Base-by-base conservation (phyloP, 2,329 filamentous ascomycete genomes). In the Sarocladium oryzae region DNA sequence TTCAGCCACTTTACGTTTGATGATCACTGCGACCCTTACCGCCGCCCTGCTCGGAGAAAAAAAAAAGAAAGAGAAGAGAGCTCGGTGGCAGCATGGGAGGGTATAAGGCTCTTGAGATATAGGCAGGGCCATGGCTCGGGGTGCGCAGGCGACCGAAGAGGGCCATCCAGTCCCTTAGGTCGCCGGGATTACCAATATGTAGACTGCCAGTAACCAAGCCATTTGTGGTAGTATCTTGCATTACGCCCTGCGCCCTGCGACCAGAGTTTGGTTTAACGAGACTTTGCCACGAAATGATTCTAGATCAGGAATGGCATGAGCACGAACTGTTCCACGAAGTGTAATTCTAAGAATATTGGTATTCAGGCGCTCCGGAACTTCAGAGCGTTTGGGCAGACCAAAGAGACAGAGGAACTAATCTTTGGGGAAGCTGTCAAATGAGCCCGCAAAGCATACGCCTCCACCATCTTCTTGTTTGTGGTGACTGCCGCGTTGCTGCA, bases 401-500 rank as follows among this genome's bases (percentile, higher is more conserved):
- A 37, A 15, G 35, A 8, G 16, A 6, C 6, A 7, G 16, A 37
- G 35, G 35, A 18, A 18, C n/a, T n/a, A n/a, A 10, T 18, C n/a
- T 37, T 37, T 8, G 35, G n/a, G 10, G 35, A 32, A 32, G 4
- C 37, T 9, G 4, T 48, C 28, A 48, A 13, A 33, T 20, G 43
- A 48, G 43, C 10, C 52, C 52, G 23, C 52, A 53, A 38, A 53
- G 50, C 33, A 51, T 50, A 36, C 52, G 37, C 52, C 52, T 53
- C 52, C 52, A 53, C 49, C 49, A 40, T 30, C 32, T 24, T 5
- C 7, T 8, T 7, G 33, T 23, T 20, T 32, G 21, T 38, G 24
- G 16, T 28, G n/a, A 40, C 50, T 26, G 50, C 30, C 40, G 45
- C 24, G 32, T 38, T n/a, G 24, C 38, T 15, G 38, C 26, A 33